Evolutionary conservation across 352 stramenopile genomes (phyloP), one percentile per base, ranked within the genome.

Genomic region (Globisporangium spinosum): DNA sequence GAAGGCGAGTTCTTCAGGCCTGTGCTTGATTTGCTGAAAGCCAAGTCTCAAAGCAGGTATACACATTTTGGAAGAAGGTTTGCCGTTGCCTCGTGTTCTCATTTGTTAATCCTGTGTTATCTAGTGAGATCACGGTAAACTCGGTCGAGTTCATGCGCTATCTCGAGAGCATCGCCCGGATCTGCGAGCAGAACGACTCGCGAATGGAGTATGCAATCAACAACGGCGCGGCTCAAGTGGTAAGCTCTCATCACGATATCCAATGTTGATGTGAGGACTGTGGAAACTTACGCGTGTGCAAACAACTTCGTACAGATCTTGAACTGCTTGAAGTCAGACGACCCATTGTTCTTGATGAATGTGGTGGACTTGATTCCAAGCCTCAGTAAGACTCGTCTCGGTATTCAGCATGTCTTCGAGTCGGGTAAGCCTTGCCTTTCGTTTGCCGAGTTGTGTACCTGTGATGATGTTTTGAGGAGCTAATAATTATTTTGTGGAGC

Each of bases 321-420:
- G 40, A 71, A 85, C 29, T 86, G 83, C 45, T 71, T 95, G 38
- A 80, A 89, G 69, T 93, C 86, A 9, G 77, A 82, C n/a, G 88
- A 95, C 58, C 70, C 83, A 5, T 69, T 95, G 22, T 93, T 94
- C 64, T 68, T 93, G 68, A 90, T 95, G 85, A 95, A 93, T 57
- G 74, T 95, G 22, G 73, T 94, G 13, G 88, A 95, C 64, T 73
- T 95, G 58, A 69, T 95, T 20, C 86, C 86, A 1, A 86, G 82
- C 15, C 62, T 95, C 17, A 90, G 84, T 62, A 74, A 83, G 38
- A 93, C 84, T 5, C 77, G 82, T 15, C 67, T 82, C 29, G 88
- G 88, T 15, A 73, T 94, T 45, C 67, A 81, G 62, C 72, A 93
- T 70, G 82, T 95, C 59, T 92, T 93, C n/a, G 65, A 91, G 53